These are phyloP conservation scores for Ilyonectria sp. DNA, from an alignment of 2,329 filamentous ascomycete genomes.

Conservation along the genomic window DNA sequence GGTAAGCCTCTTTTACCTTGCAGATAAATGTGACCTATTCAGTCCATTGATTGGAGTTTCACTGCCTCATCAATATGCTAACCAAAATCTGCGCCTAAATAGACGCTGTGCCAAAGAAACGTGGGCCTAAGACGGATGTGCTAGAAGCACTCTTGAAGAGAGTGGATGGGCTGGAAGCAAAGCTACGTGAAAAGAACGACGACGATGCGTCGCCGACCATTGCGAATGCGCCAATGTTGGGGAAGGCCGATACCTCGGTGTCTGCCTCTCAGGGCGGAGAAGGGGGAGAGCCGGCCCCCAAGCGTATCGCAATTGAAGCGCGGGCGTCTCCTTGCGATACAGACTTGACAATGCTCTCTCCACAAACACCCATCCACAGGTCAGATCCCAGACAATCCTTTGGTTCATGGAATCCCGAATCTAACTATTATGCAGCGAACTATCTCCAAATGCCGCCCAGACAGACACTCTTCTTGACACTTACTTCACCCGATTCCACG, in stretches of 20 bases:
- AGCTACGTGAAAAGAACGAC: slow-evolving; percentile 78
- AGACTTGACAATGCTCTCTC: slow-evolving; percentile 43
- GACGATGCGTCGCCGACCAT: slow-evolving; percentile 48
- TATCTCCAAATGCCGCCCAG: slow-evolving; percentile 63
- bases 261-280: slow-evolving; percentile 41
- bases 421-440: slow-evolving; percentile 56
- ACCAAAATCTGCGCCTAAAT: slow-evolving; percentile 14
- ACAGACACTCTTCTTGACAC: slow-evolving; percentile 79
- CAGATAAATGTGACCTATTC: background rate
- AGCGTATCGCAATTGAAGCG: slow-evolving; percentile 57
- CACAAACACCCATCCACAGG: slow-evolving; percentile 46
- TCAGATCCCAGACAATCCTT: slow-evolving; percentile 21
- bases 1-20: slow-evolving; percentile 67
- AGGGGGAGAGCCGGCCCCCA: slow-evolving; percentile 56
- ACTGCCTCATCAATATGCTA: background rate
- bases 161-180: slow-evolving; percentile 87
- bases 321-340: slow-evolving; percentile 48
- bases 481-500: slow-evolving; percentile 85
- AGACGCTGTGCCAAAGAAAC: slow-evolving; percentile 92
- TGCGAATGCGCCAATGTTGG: slow-evolving; percentile 33
- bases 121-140: slow-evolving; percentile 91
- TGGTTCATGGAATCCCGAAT: background rate
- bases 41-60: background rate
- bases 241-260: slow-evolving; percentile 46
- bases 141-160: slow-evolving; percentile 87